Base-by-base conservation (phyloP, 768 basidiomycete genomes). In the Mycena sanguinolenta region DNA sequence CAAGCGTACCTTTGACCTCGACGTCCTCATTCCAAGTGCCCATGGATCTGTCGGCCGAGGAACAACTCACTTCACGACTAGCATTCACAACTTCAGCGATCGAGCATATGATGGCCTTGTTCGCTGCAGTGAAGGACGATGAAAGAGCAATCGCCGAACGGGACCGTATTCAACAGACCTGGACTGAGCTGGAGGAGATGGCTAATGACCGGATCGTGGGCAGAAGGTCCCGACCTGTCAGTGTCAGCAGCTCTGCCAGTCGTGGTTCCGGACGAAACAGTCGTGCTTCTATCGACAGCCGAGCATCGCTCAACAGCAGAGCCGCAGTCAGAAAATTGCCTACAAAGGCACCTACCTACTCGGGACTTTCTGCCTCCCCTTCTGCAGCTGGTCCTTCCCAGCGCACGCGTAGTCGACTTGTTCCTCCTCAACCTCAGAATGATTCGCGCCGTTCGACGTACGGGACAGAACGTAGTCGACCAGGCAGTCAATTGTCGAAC, bases 141-240 rank as follows among this genome's bases (percentile, higher is more conserved):
- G 68, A 79, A 25, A 87, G 95, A 42, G 91, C 89, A 9, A 76
- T 80, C 21, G 78, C 84, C 8, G 94, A 96, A 77, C 83, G 85
- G 53, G 82, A 84, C 7, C 88, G 95, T n/a, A 82, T 95, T 46
- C 81, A 88, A 50, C 94, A 95, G 78, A 92, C 93, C 2, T 96
- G 93, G 92, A 79, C 77, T 25, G 95, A 97, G 80, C 81, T 96
- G 49, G 87, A 90, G 72, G 93, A 94, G 23, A 96, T 96, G 95
- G 90, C 86, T 42, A 85, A 84, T 53, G 95, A 96, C 69, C 86
- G 87, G 44, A 79, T 94, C 17, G 80, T 77, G 38, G 90, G 88
- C 16, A 87, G 81, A 71, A 90, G 86, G 73, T 92, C 93, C 54
- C 85, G 93, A 32, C 88, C 94, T 12, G 78, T 82, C 13, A 95